Conservation (phyloP, 1,139 yeast genomes). For the Lodderomyces orthopsilosis region DNA sequence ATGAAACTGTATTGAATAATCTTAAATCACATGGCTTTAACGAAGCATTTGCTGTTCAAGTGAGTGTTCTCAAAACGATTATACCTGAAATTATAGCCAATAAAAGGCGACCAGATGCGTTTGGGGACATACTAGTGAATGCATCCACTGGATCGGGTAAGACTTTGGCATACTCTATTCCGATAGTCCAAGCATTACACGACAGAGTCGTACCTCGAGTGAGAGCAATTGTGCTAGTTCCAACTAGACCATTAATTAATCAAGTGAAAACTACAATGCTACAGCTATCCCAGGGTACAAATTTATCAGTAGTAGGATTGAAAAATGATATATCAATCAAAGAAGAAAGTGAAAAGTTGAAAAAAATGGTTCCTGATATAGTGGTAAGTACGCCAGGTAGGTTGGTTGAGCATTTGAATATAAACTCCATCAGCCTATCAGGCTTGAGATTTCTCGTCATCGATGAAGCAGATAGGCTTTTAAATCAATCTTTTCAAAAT, state of each 20-base stretch:
- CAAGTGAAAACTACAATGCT: conserved; percentile 74
- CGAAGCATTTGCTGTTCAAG: conserved; percentile 77
- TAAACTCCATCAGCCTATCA: conserved; percentile 37
- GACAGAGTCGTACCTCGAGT: conserved; percentile 67
- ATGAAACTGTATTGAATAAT: conserved; percentile 45
- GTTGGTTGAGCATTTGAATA: conserved; percentile 77
- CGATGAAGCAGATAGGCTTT: conserved; percentile 92
- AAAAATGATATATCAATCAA: conserved; percentile 56
- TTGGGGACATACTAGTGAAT: conserved; percentile 80
- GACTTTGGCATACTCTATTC: conserved; percentile 85
- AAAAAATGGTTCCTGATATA: conserved; percentile 63
- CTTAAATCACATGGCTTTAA: conserved; percentile 44
- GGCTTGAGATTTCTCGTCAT: conserved; percentile 69
- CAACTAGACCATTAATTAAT: conserved; percentile 81
- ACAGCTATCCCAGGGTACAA: conserved; percentile 63
- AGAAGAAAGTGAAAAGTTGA: conserved; percentile 60
- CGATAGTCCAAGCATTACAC: conserved; percentile 68
- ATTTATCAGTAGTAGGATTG: conserved; percentile 58
- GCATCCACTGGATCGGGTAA: conserved; percentile 98
- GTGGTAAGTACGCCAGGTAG: conserved; percentile 90
- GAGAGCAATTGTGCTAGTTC: conserved; percentile 78
- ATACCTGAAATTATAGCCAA: conserved; percentile 47
- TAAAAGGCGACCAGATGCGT: conserved; percentile 54
- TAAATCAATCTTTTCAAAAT: conserved; percentile 89
- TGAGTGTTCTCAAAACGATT: conserved; percentile 59